Base-by-base conservation (phyloP, 768 basidiomycete species). In the Mycena metata region DNA sequence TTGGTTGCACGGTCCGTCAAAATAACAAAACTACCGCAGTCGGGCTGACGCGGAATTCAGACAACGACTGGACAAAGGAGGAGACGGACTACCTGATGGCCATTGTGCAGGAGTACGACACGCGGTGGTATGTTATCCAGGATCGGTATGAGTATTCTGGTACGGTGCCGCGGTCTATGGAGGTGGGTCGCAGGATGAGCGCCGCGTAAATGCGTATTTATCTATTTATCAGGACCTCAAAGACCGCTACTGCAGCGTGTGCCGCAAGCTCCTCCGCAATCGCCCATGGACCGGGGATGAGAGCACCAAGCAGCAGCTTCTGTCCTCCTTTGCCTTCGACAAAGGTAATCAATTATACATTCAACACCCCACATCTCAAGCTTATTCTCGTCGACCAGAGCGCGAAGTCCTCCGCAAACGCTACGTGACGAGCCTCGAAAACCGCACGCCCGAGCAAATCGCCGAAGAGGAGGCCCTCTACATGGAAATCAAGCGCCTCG, bases 391-490 rank as follows among this genome's bases (percentile, higher is more conserved):
- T 12, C 17, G 36, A 15, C 21, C 64, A 97, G 96, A 92, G 35
- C 92, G 95, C 47, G 98, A 99, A 79, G 81, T 89, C 23, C 91
- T 89, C 70, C 91, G 98, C 64, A 98, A 96, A 79, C 89, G 90
- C 64, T 98, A 99, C 75, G 85, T 99, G 16, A 81, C 85, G 11
- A 93, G 90, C 67, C 88, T 99, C n/a, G 94, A 96, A 80, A 89
- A 87, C 64, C 90, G 97, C n/a, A 93, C 95, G 0, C 86, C 90
- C 5, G 90, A 92, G 55, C 95, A 98, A 80, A 91, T 97, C 49
- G 92, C 91, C 19, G 96, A 99, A 77, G 98, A 99, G 83, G 96
- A 98, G 74, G 93, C 95, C 10, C 84, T 99, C 4, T 98, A 94
- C 79, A 82, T 98, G 69, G 96, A 98, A 78, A 87, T 97, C 56